Conservation (phyloP, 1,284 basidiomycete species). For the Rhizoctonia solani region DNA sequence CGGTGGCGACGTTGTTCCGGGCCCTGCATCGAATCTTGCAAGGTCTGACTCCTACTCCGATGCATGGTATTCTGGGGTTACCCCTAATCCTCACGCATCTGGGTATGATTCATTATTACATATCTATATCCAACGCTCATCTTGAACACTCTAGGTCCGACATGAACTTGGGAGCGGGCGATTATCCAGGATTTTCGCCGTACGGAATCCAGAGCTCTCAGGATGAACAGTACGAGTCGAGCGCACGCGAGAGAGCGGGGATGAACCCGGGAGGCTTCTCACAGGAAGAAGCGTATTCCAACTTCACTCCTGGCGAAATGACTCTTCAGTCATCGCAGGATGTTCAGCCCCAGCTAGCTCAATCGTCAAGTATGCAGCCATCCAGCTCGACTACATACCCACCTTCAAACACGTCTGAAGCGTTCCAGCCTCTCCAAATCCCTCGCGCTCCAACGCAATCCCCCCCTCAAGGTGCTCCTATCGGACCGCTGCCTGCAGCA, state of each 20-base stretch:
- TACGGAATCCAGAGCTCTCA: conserved; percentile 28
- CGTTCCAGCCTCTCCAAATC: background rate
- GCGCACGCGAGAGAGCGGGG: background rate
- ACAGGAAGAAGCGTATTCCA: background rate
- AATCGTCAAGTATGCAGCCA: background rate
- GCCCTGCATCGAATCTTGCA: conserved; percentile 47
- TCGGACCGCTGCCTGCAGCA: conserved; percentile 7
- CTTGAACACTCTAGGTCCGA: background rate
- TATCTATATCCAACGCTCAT: conserved; percentile 3
- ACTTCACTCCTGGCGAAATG: conserved; percentile 7
- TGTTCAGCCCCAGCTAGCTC: conserved; percentile 12
- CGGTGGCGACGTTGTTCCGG: conserved; percentile 67
- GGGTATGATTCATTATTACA: conserved; percentile 21
- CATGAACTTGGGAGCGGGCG: conserved; percentile 3
- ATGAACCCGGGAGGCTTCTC: background rate
- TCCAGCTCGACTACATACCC: conserved; percentile 4
- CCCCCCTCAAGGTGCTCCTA: too few species aligned
- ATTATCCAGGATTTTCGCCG: conserved; percentile 30
- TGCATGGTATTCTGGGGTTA: too few species aligned
- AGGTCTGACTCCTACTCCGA: conserved; percentile 45
- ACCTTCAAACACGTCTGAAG: background rate
- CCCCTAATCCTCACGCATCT: conserved; percentile 37
- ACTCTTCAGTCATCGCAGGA: conserved; percentile 9
- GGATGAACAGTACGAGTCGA: conserved; percentile 7
- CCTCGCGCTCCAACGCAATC: background rate